Evolutionary conservation across 306 rosid species (phyloP).

Genomic region (Neltuma alba): DNA sequence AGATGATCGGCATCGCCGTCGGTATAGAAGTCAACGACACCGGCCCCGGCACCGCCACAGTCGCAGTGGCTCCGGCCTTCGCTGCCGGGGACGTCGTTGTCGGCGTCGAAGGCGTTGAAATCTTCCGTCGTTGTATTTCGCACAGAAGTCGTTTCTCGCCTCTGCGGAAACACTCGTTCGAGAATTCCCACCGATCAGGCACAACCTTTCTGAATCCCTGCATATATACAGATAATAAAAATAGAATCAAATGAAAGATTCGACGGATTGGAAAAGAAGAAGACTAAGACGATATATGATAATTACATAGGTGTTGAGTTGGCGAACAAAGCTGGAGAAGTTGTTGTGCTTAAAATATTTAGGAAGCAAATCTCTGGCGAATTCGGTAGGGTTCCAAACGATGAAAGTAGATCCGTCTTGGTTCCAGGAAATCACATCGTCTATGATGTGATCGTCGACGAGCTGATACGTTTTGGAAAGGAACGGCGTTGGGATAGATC

Average conservation of each 20-base stretch:
- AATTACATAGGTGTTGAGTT: slow-evolving; percentile 81
- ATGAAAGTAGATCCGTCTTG: slow-evolving; percentile 66
- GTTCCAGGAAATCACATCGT: slow-evolving; percentile 72
- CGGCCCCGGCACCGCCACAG: not conserved
- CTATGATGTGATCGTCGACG: slow-evolving; percentile 53
- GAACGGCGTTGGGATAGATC: slow-evolving; percentile 85
- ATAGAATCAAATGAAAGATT: not conserved
- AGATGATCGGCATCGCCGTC: slow-evolving; percentile 16
- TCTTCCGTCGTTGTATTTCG: slow-evolving; percentile 85
- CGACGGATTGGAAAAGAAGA: not conserved
- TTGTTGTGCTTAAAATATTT: slow-evolving; percentile 73
- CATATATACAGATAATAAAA: not conserved
- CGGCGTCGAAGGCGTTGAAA: slow-evolving; percentile 26
- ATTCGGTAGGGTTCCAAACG: slow-evolving; percentile 69
- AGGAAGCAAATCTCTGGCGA: slow-evolving; percentile 71
- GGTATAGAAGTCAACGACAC: slow-evolving; percentile 6
- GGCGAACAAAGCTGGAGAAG: slow-evolving; percentile 90
- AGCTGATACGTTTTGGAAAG: slow-evolving; percentile 71
- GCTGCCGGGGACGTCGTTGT: slow-evolving; percentile 2
- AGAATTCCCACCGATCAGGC: slow-evolving; percentile 95
- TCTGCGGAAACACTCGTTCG: slow-evolving; percentile 75
- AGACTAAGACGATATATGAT: slow-evolving; percentile 19
- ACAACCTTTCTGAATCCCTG: slow-evolving; percentile 91
- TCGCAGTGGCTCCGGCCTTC: not conserved
- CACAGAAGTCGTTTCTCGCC: slow-evolving; percentile 73